These are phyloP conservation scores for Termitomyces eurrhizus DNA, from an alignment of 768 basidiomycete species.

Conservation along the genomic window DNA sequence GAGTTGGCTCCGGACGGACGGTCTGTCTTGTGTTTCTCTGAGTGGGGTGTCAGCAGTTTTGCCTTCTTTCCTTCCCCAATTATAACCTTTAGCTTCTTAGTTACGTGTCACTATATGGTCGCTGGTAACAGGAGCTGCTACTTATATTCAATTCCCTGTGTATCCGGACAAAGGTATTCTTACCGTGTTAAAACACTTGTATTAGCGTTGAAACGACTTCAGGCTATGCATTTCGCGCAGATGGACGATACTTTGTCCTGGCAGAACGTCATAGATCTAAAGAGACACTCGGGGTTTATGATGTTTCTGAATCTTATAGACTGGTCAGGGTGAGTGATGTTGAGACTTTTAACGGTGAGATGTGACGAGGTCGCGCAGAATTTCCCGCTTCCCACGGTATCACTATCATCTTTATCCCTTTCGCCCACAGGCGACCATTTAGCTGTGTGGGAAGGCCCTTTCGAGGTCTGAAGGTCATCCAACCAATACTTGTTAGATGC, in stretches of 20 bases:
- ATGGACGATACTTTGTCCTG: slow-evolving; percentile 80
- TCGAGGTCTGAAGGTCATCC: slow-evolving; percentile 54
- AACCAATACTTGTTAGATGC: neutral
- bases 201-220: neutral
- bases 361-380: slow-evolving; percentile 46
- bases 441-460: slow-evolving; percentile 79
- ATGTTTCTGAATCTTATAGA: slow-evolving; percentile 63
- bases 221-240: slow-evolving; percentile 78
- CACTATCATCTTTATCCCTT: slow-evolving; percentile 64
- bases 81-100: slow-evolving; percentile 34
- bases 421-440: slow-evolving; percentile 76
- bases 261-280: slow-evolving; percentile 90
- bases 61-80: neutral
- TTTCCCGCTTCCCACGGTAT: slow-evolving; percentile 74
- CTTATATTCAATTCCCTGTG: slow-evolving; percentile 82
- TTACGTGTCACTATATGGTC: slow-evolving; percentile 87
- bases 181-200: neutral
- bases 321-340: slow-evolving; percentile 57
- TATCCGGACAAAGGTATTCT: slow-evolving; percentile 73
- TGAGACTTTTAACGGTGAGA: neutral
- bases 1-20: slow-evolving; percentile 91
- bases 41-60: slow-evolving; percentile 76
- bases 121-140: slow-evolving; percentile 66
- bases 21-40: slow-evolving; percentile 83
- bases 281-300: slow-evolving; percentile 85